Evolutionary conservation across 306 rosid genomes (phyloP), one percentile per base, ranked within the genome.

Genomic region (Geum urbanum): DNA sequence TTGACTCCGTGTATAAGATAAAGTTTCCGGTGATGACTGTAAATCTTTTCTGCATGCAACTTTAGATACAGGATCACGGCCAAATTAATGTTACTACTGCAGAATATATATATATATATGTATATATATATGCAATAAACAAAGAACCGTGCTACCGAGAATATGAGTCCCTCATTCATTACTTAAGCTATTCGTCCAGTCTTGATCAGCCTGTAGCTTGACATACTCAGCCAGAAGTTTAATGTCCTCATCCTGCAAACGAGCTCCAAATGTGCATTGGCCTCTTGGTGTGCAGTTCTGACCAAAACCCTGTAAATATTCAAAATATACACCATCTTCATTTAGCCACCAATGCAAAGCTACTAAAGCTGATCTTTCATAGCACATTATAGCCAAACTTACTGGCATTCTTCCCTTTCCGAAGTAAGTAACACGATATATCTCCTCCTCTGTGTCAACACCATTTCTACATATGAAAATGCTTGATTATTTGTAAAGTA

Each of bases 401-500:
- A 86, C 98, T 1, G 97, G 98, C 97, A 88, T 90, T 86, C 94
- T 84, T 82, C 92, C 94, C 78, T 90, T 88, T 59, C 96, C 98
- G 76, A 79, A 86, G 79, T 90, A 92, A 50, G 96, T 90, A 49
- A 90, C 77, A 51, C 84, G 83, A 83, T 81, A 90, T 67, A 92
- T 86, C 63, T 84, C 94, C 66, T 92, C 96, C 84, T 90, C 96
- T 24, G 85, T 77, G 59, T 86, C 94, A 58, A 86, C 90, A 79
- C 94, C 91, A 72, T 92, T 92, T 81, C 98, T 92, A 76, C 57
- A 78, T 14, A 60, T 67, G 40, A 69, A 75, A 71, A 66, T 71
- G 74, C 63, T 69, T n/a, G 2, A 48, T n/a, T 16, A 57, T 55
- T 10, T 4, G 27, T 24, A 24, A 24, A 10, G 8, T 18, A 18